Evolutionary conservation across 371 early-diverging fungal genomes (phyloP).

Genomic region (Actinomortierella wolfii): DNA sequence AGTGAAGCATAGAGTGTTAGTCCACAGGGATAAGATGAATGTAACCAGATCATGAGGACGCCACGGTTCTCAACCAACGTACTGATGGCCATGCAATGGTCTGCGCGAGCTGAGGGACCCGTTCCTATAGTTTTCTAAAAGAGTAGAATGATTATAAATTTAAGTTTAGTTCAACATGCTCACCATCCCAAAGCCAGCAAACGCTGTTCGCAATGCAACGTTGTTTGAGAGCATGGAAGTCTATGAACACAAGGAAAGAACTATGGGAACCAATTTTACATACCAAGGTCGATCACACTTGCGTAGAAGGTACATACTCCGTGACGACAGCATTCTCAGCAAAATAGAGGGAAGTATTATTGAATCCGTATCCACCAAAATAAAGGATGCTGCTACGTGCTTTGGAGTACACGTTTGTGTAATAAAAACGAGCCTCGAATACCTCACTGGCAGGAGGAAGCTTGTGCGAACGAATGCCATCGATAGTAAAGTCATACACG

Average conservation of each 20-base stretch:
- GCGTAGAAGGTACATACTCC: conserved; percentile 14
- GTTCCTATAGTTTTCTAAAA: conserved; percentile 16
- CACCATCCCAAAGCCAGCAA: no score
- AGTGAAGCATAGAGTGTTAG: background rate
- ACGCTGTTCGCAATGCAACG: no score
- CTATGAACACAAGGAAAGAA: no score
- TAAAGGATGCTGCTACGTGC: conserved; percentile 25
- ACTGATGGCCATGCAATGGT: conserved; percentile 39
- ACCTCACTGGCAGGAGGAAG: background rate
- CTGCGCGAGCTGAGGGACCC: conserved; percentile 23
- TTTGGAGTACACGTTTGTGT: conserved; percentile 19
- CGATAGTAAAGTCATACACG: conserved; percentile 13
- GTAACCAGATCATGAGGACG: no score
- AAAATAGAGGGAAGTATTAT: background rate
- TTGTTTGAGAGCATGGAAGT: no score
- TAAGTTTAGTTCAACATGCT: background rate
- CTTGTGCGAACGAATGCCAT: background rate
- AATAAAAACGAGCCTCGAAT: conserved; percentile 15
- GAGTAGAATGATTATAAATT: background rate
- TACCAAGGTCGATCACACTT: conserved; percentile 20
- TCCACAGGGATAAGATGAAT: no score
- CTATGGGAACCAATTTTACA: no score
- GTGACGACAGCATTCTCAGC: conserved; percentile 9
- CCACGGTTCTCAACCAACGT: no score
- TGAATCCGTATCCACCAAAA: conserved; percentile 46